Evolutionary conservation across 2,329 filamentous ascomycete species (phyloP).

Genomic region (Clarireedia monteithiana): DNA sequence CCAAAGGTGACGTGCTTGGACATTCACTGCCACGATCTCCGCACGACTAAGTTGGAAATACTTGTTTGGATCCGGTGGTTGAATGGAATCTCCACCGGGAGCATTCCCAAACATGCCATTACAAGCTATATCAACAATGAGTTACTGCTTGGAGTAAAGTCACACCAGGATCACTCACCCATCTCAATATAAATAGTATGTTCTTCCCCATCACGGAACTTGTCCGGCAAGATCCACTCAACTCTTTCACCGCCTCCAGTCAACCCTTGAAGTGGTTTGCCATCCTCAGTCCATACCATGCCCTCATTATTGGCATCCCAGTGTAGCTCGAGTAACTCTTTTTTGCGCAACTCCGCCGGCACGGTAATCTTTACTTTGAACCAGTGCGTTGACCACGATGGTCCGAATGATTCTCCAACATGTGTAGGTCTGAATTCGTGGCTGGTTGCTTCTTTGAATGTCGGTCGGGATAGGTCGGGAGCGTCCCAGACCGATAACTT

Average conservation of each 20-base stretch:
- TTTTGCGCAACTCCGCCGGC: constrained; percentile 62
- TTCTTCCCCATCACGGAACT: constrained; percentile 75
- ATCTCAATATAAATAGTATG: constrained; percentile 95
- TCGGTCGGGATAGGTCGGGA: constrained; percentile 69
- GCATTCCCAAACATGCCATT: constrained; percentile 98
- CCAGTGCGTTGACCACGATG: constrained; percentile 97
- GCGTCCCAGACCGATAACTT: constrained; percentile 83
- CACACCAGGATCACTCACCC: constrained; percentile 27
- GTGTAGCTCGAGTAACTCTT: constrained; percentile 84
- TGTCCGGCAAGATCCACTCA: constrained; percentile 83
- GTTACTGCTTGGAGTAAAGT: not conserved
- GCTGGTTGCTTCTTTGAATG: constrained; percentile 73
- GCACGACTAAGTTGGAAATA: constrained; percentile 71
- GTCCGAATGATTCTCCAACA: constrained; percentile 76
- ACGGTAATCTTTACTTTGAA: constrained; percentile 78
- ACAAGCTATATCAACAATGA: constrained; percentile 49
- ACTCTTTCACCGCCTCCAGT: constrained; percentile 82
- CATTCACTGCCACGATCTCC: constrained; percentile 82
- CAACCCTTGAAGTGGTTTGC: constrained; percentile 83
- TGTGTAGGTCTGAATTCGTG: constrained; percentile 68
- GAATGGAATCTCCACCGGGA: constrained; percentile 73
- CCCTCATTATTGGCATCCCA: constrained; percentile 96
- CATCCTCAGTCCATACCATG: constrained; percentile 86
- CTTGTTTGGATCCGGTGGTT: constrained; percentile 79
- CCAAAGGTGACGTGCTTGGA: constrained; percentile 72